Conservation (phyloP, 805 yeast genomes). For the Yamadazyma kitorensis region DNA sequence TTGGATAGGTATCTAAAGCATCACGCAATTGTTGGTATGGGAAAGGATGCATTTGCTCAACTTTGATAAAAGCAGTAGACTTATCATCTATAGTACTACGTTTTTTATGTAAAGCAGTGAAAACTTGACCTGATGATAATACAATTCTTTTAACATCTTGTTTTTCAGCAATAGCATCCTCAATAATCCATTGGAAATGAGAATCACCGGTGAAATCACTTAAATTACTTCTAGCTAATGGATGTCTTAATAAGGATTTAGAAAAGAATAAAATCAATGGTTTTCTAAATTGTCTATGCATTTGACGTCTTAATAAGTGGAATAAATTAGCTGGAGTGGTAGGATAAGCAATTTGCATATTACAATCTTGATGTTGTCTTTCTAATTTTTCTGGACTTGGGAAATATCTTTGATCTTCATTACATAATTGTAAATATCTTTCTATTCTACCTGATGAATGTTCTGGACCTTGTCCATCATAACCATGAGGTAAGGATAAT, state of each 20-base stretch:
- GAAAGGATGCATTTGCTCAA: slow-evolving; percentile 98
- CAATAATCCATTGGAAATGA: slow-evolving; percentile 94
- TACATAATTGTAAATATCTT: slow-evolving; percentile 92
- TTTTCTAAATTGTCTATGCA: slow-evolving; percentile 98
- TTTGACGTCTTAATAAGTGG: slow-evolving; percentile 97
- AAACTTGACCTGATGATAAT: slow-evolving; percentile 89
- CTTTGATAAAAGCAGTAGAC: slow-evolving; percentile 80
- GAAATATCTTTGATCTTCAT: slow-evolving; percentile 94
- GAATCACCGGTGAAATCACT: slow-evolving; percentile 88
- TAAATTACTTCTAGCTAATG: slow-evolving; percentile 86
- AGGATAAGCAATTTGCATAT: slow-evolving; percentile 97
- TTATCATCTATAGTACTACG: slow-evolving; percentile 75
- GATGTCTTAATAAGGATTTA: slow-evolving; percentile 92
- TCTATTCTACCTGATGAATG: slow-evolving; percentile 98
- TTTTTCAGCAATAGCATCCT: slow-evolving; percentile 76
- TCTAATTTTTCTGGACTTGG: slow-evolving; percentile 85
- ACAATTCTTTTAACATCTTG: slow-evolving; percentile 87
- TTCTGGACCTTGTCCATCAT: slow-evolving; percentile 99
- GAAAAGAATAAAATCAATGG: slow-evolving; percentile 88
- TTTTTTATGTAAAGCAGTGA: slow-evolving; percentile 84
- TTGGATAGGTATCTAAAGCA: slow-evolving; percentile 73
- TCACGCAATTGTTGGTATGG: slow-evolving; percentile 94
- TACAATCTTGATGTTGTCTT: slow-evolving; percentile 98
- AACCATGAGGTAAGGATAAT: slow-evolving; percentile 96
- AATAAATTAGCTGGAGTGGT: slow-evolving; percentile 95